These are phyloP conservation scores for Botryosphaeria dothidea DNA, from an alignment of 2,329 filamentous ascomycete species.

Conservation along the genomic window DNA sequence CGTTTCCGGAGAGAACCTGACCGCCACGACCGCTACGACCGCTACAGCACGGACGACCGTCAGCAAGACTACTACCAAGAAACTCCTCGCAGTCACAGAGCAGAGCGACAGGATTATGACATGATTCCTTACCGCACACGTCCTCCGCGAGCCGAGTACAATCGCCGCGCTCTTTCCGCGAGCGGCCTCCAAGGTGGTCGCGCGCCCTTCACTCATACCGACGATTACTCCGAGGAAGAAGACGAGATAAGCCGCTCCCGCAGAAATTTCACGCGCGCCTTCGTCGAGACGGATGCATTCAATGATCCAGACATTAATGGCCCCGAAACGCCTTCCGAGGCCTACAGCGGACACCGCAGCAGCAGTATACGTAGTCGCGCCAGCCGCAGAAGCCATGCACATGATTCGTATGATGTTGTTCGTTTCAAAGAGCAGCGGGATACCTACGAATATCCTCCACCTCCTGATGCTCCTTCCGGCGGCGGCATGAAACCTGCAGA, in stretches of 20 bases:
- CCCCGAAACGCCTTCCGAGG: constrained; percentile 1
- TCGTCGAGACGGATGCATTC: constrained; percentile 17
- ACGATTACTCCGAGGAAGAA: constrained; percentile 14
- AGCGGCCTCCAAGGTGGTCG: constrained; percentile 10
- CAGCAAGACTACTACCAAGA: neutral
- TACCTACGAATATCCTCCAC: neutral
- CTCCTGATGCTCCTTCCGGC: neutral
- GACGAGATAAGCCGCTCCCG: constrained; percentile 11
- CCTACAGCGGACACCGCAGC: constrained; percentile 7
- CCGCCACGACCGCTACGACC: neutral
- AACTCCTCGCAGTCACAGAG: neutral
- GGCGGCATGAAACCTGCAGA: constrained; percentile 2
- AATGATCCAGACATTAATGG: constrained; percentile 2
- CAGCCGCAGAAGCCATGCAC: neutral
- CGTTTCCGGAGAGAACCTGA: neutral
- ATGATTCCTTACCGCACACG: neutral
- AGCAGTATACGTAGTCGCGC: constrained; percentile 2
- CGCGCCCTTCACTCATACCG: constrained; percentile 5
- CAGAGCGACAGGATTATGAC: neutral
- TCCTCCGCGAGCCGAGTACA: neutral
- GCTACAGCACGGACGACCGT: neutral
- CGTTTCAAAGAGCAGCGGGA: neutral
- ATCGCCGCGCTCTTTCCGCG: constrained; percentile 10
- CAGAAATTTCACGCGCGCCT: constrained; percentile 16
- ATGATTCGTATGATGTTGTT: neutral